Base-by-base conservation (phyloP, 208 protist species). In the Crithidia thermophila region DNA sequence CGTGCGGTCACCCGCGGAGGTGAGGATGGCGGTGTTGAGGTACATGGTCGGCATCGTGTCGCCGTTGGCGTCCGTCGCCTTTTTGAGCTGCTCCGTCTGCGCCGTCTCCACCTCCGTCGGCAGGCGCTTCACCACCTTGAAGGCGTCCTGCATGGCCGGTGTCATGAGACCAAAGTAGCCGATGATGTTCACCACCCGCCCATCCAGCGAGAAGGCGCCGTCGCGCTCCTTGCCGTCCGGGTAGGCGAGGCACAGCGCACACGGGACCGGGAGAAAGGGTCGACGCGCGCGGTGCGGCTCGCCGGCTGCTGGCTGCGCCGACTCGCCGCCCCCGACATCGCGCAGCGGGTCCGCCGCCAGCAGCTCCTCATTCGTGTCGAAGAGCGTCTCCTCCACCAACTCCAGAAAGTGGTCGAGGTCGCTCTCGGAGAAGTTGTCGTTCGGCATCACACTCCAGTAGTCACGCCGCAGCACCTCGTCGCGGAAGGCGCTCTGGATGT, bases 141-240 rank as follows among this genome's bases (percentile, higher is more conserved):
- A 91, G 16, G 84, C 89, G 11, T 60, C 45, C 39, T 83, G 65
- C 73, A 91, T 83, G 8, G 77, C 79, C 5, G 37, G 43, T 2
- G 77, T 86, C 64, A 94, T 82, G 53, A 77, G 75, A 11, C 85
- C 89, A 83, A 94, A 92, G 65, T 87, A 92, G 14, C 89, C 89
- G 64, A 94, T 94, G 42, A 94, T 85, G 67, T 91, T 91, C 49
- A 90, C 84, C 34, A 80, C 85, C 3, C 89, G 77, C 1, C 89
- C 89, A 20, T 82, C 75, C 50, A 90, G 72, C 7, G 52, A 16
- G 55, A 91, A 88, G 61, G 85, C 84, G 36, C 85, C 85, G 11
- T 68, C 62, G 7, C 89, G 84, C 50, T 87, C 81, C 69, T 92
- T 89, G 25, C 80, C 84, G 25, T 86, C 77, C 1, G 81, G 82